Conservation (phyloP, 345 rosid species). For the Euphorbia lathyris region DNA sequence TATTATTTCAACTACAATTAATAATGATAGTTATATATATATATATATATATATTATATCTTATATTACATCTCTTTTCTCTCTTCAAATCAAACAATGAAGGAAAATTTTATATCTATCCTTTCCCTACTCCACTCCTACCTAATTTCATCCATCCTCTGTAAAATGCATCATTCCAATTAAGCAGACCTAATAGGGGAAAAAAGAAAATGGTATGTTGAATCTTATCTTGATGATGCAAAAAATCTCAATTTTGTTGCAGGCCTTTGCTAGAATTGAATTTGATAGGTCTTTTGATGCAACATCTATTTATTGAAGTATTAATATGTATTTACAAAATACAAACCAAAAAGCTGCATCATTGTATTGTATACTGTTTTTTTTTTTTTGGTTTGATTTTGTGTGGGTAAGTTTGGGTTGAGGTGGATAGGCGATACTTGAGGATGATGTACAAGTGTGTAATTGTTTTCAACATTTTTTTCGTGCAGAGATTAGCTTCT, state of each 20-base stretch:
- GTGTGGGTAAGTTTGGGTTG: neutral
- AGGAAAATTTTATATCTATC: no score
- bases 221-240: neutral
- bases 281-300: neutral
- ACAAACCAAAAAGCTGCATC: neutral
- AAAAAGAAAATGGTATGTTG: neutral
- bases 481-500: slow-evolving; percentile 91
- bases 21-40: no score
- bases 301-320: neutral
- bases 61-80: no score
- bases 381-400: neutral
- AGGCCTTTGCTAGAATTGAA: neutral
- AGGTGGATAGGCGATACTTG: neutral
- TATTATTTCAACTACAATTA: no score
- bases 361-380: neutral
- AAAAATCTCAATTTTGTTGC: neutral
- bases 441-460: neutral
- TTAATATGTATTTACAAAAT: neutral
- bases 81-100: no score
- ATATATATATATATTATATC: no score
- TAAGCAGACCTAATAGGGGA: neutral
- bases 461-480: neutral
- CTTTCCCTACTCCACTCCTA: no score
- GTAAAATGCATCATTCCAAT: no score
- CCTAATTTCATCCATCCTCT: neutral